Evolutionary conservation across 139 green algal genomes (phyloP), one percentile per base, ranked within the genome.

Genomic region (Edaphochlamys debaryana): DNA sequence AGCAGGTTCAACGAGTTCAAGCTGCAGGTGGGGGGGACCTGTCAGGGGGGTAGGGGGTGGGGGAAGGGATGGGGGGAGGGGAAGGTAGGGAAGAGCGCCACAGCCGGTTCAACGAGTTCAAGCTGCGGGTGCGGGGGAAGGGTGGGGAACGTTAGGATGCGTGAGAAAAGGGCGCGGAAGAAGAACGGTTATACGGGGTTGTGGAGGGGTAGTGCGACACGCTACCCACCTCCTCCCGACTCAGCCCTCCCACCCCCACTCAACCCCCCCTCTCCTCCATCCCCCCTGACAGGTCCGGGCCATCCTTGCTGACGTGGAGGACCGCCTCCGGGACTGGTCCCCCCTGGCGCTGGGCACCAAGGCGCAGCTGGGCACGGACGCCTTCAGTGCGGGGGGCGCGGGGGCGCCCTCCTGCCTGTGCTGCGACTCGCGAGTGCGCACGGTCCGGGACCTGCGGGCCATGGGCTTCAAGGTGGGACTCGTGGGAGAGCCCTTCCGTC

Each of bases 1-100:
- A 27, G 30, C 48, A 64, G 58, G n/a, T 91, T 91, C 80, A 80
- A 72, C 19, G 87, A 87, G 75, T 91, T 91, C 87, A 91, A 89
- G 68, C 56, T 89, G 41, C 85, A 87, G 75, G 80, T 80, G 63
- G 3, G 63, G 34, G 62, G 11, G 52, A 1, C n/a, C n/a, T n/a
- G n/a, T n/a, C n/a, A n/a, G n/a, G n/a, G n/a, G n/a, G n/a, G n/a
- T n/a, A n/a, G n/a, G n/a, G n/a, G n/a, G n/a, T n/a, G n/a, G n/a
- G n/a, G n/a, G n/a, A n/a, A n/a, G n/a, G n/a, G n/a, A n/a, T n/a
- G n/a, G n/a, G n/a, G n/a, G n/a, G n/a, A n/a, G n/a, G n/a, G n/a
- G n/a, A n/a, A n/a, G n/a, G n/a, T n/a, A n/a, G n/a, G n/a, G n/a
- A n/a, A n/a, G n/a, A n/a, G n/a, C n/a, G n/a, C n/a, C n/a, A n/a